Base-by-base conservation (phyloP, 257 asterid genomes). In the Penstemon newberryi region DNA sequence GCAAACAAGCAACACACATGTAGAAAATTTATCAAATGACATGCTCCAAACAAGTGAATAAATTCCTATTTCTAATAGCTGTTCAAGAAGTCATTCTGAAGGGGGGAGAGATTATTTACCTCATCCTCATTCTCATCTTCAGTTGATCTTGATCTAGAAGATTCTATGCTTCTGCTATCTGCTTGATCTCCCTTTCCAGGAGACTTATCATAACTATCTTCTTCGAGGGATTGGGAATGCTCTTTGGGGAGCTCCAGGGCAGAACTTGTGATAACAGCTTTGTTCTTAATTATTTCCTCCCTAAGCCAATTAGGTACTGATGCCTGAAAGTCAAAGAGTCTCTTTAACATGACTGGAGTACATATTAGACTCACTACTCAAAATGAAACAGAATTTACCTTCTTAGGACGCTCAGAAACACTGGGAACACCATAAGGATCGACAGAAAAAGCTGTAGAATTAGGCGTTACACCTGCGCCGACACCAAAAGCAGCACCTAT, bases 261-360 rank as follows among this genome's bases (percentile, higher is more conserved):
- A 52, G 94, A 81, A 75, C 82, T 89, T 39, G 95, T 68, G 67
- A 93, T 81, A 75, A 77, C 87, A 79, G 96, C 85, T 85, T 91
- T 94, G 50, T 84, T 94, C 79, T 91, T 94, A 52, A 90, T 94
- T 62, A 94, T 89, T 81, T 92, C 98, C 80, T 92, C 98, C 82
- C 96, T 87, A 42, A 92, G 93, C 98, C 98, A 92, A 81, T 85
- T 92, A 75, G 98, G 98, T 18, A 92, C 98, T 12, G 97, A 84
- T 38, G 96, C 95, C 98, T 92, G 81, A 66, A 79, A 78, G 54
- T 47, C 67, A 66, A 55, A 78, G 58, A 67, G 59, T 60, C 25
- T 49, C 45, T 40, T 65, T 58, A 43, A 73, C 47, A 67, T 58
- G 47, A 60, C 50, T 57, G 60, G 59, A 52, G 36, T 41, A 65